Percentiles rank a stretch among this genome's conserved stretches.
Evolutionary conservation across 208 protist species (phyloP).

Genomic region (Leishmania mexicana): DNA sequence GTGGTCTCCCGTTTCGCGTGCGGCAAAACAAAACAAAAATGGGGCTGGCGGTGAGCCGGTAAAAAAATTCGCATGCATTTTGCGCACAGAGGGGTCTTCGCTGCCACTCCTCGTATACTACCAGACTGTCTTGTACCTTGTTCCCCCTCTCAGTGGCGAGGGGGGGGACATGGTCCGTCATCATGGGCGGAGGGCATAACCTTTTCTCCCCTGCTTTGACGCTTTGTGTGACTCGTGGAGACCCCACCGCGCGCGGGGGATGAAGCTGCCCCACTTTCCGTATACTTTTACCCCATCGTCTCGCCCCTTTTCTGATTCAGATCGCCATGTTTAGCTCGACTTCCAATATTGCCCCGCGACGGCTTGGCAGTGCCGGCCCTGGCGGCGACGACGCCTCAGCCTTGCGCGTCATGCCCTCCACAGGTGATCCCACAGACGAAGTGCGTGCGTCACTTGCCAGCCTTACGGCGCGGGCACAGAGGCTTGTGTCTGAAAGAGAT

Average conservation of each 20-base stretch:
- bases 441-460: slow-evolving; percentile 66
- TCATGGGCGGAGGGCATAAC: neutral
- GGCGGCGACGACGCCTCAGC: slow-evolving; percentile 9
- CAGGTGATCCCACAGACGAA: slow-evolving; percentile 53
- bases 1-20: neutral
- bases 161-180: neutral
- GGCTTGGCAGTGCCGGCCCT: slow-evolving; percentile 15
- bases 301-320: neutral
- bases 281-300: neutral
- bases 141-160: neutral
- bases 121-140: neutral
- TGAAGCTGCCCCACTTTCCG: no score
- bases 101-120: neutral
- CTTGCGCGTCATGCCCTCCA: slow-evolving; percentile 34
- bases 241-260: neutral
- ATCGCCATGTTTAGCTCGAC: slow-evolving; percentile 28
- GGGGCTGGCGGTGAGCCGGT: neutral
- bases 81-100: neutral
- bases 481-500: slow-evolving; percentile 49
- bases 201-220: neutral
- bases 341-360: slow-evolving; percentile 11
- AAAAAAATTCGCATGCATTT: neutral
- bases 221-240: neutral
- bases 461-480: slow-evolving; percentile 71
- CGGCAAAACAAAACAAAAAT: neutral